A percentile compares a stretch with the other conserved stretches of the same genome.
phyloP scores from a whole-genome alignment of 352 stramenopile genomes.

The Phytopythium delawarense region DNA sequence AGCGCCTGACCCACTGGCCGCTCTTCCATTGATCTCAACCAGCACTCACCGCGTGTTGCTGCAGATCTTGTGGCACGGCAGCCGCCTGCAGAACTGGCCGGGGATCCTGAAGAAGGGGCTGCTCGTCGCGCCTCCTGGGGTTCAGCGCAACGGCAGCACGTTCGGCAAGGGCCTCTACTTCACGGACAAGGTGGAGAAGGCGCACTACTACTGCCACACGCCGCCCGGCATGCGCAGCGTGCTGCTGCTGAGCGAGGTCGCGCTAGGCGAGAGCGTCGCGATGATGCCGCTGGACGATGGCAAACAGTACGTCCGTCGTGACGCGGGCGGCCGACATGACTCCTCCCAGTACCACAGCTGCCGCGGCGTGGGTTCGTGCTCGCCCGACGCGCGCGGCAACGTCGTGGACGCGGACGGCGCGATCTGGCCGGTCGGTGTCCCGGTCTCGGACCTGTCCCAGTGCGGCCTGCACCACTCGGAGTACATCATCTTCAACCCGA shows the following conservation, averaged over 20 bases:
- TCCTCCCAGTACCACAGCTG: slow-evolving; percentile 33
- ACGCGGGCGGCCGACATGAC: background rate
- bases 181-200: slow-evolving; percentile 55
- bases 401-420: slow-evolving; percentile 30
- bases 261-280: slow-evolving; percentile 31
- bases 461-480: slow-evolving; percentile 41
- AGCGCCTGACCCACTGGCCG: too few relatives aligned
- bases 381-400: slow-evolving; percentile 27
- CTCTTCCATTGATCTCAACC: background rate
- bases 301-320: slow-evolving; percentile 14
- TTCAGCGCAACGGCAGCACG: slow-evolving; percentile 37
- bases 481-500: slow-evolving; percentile 65
- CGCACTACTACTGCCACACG: slow-evolving; percentile 32
- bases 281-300: slow-evolving; percentile 15
- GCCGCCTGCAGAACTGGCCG: slow-evolving; percentile 54
- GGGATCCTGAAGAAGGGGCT: slow-evolving; percentile 62
- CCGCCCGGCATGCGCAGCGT: slow-evolving; percentile 16
- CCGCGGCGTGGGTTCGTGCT: slow-evolving; percentile 31
- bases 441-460: slow-evolving; percentile 17
- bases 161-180: slow-evolving; percentile 77
- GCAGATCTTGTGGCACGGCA: slow-evolving; percentile 68
- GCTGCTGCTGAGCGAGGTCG: slow-evolving; percentile 43
- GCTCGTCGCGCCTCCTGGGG: slow-evolving; percentile 51
- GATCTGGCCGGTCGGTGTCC: slow-evolving; percentile 36
- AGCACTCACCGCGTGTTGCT: background rate